Evolutionary conservation across 768 basidiomycete species (phyloP), one percentile per base, ranked within the genome.

Genomic region (Auricularia sp.): DNA sequence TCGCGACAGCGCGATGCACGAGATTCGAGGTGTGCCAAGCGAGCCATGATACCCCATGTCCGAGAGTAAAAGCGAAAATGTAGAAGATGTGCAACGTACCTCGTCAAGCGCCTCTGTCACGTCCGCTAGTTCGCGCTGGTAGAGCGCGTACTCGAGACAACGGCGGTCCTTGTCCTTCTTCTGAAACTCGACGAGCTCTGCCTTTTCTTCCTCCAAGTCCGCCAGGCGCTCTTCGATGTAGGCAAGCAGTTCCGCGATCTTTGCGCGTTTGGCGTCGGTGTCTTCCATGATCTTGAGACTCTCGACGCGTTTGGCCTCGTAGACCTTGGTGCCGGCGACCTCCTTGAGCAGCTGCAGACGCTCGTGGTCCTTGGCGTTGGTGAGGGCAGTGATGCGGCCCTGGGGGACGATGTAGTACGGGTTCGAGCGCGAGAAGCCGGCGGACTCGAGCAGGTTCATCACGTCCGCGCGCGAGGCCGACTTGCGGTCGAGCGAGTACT

Each of bases 371-470:
- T 97, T 97, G 29, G 95, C 95, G 68, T 98, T 99, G 7, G 96
- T 99, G 13, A 99, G 80, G 24, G 92, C 87, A 0, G 96, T 98
- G 67, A 99, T 98, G 92, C 96, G 80, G 63, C 97, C 97, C 79
- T 99, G 97, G 2, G 97, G 97, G 0, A 98, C 96, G 69, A 99
- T 99, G 71, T 98, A 99, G 74, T 98, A 99, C 0, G 97, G 97
- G 72, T 98, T 99, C n/a, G 89, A 89, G 72, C 93, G 91, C 77
- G 91, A 94, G 79, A 99, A 99, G 0, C 97, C 96, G 1, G 97
- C 97, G 72, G 89, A 91, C 74, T 98, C 97, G 58, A 99, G 83
- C 33, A 98, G 80, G 71, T 93, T 95, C 92, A 97, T 96, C 21
- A 99, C 92, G 71, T 99, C 97, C 3, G 94, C 96, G 75, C 97